These are phyloP conservation scores for Canavalia gladiata DNA, from an alignment of 306 rosid species.

Conservation along the genomic window DNA sequence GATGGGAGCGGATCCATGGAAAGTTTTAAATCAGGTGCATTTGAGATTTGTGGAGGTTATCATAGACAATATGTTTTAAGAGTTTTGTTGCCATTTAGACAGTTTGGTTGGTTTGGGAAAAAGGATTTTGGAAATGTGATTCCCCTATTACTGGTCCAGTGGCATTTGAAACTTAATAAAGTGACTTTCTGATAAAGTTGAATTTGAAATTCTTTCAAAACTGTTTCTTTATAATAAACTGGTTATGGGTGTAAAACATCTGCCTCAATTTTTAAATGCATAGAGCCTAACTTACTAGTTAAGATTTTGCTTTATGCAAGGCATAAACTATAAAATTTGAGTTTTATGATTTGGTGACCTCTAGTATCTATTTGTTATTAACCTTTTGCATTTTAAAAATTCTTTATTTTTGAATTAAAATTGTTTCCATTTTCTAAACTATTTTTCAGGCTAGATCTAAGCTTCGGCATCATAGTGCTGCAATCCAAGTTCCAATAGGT, in stretches of 20 bases:
- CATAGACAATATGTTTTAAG: conserved; percentile 3
- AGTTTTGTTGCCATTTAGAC: conserved; percentile 30
- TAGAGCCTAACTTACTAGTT: not conserved
- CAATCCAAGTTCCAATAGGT: conserved; percentile 95
- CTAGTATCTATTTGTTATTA: conserved; percentile 28
- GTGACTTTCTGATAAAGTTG: not conserved
- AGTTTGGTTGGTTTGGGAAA: conserved; percentile 7
- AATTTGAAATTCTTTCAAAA: conserved; percentile 19
- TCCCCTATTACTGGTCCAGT: not conserved
- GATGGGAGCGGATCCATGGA: conserved; percentile 99
- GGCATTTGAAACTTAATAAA: conserved; percentile 14
- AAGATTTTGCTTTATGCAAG: conserved; percentile 10
- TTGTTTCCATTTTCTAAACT: conserved; percentile 4
- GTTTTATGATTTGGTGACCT: conserved; percentile 24
- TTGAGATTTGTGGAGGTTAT: conserved; percentile 40
- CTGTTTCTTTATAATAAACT: conserved; percentile 1
- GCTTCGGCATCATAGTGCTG: conserved; percentile 98
- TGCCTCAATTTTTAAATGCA: not conserved
- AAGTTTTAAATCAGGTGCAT: conserved; percentile 91
- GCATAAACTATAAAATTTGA: conserved; percentile 16
- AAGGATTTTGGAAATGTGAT: not conserved
- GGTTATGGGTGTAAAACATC: not conserved
- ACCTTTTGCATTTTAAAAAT: not conserved
- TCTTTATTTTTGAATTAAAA: conserved; percentile 16
- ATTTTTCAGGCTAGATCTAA: conserved; percentile 85